Evolutionary conservation across 2,329 filamentous ascomycete genomes (phyloP).

Genomic region (Talaromyces sp.): DNA sequence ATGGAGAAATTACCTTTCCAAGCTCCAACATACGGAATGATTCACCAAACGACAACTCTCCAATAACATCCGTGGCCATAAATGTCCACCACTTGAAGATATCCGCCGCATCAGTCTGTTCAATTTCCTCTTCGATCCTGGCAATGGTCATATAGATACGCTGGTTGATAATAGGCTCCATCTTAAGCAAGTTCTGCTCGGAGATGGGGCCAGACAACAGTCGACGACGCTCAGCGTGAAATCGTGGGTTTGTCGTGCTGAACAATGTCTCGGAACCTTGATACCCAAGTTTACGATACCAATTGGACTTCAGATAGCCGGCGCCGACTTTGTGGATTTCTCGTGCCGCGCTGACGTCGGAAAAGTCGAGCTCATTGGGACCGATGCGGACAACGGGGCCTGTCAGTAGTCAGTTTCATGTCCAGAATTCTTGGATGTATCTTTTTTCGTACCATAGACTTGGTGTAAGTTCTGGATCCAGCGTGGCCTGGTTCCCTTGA

Average conservation of each 20-base stretch:
- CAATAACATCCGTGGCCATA: constrained; percentile 55
- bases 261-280: constrained; percentile 36
- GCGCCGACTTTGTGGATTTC: constrained; percentile 35
- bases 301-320: constrained; percentile 34
- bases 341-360: constrained; percentile 33
- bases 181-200: constrained; percentile 24
- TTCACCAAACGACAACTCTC: constrained; percentile 54
- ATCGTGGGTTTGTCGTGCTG: constrained; percentile 38
- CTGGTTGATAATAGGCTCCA: constrained; percentile 41
- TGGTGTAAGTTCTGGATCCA: constrained; percentile 30
- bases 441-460: constrained; percentile 25
- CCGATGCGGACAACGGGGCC: constrained; percentile 32
- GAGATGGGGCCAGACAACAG: constrained; percentile 38
- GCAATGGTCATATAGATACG: constrained; percentile 43
- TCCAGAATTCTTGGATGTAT: not conserved
- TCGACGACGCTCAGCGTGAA: constrained; percentile 42
- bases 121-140: constrained; percentile 46
- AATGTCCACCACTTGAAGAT: constrained; percentile 55
- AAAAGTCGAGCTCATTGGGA: constrained; percentile 33
- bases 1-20: constrained; percentile 35
- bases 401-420: constrained; percentile 8
- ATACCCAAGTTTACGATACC: constrained; percentile 28
- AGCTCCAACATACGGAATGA: constrained; percentile 52
- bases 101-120: constrained; percentile 39
- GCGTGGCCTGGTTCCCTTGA: constrained; percentile 20